Conservation (phyloP, 345 rosid genomes). For the Euphorbia peplus region DNA sequence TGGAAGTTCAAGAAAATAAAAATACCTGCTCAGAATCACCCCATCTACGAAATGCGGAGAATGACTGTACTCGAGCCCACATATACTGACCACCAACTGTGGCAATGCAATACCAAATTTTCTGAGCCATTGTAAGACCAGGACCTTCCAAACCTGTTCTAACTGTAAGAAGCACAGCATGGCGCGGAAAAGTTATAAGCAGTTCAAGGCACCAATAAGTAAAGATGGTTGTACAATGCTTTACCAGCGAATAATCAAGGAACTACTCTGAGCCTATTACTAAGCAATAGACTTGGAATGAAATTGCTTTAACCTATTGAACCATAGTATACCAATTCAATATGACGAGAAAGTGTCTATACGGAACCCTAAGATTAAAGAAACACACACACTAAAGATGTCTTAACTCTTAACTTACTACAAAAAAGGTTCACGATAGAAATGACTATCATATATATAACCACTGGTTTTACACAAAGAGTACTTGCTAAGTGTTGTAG, state of each 20-base stretch:
- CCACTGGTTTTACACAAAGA: conserved; percentile 6
- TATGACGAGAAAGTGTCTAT: not conserved
- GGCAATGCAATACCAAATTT: conserved; percentile 86
- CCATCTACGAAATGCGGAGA: conserved; percentile 98
- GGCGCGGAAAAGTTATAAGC: not conserved
- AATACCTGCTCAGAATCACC: conserved; percentile 89
- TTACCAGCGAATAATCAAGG: not conserved
- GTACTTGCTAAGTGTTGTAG: not conserved
- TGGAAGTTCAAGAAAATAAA: not conserved
- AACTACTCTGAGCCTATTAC: not conserved
- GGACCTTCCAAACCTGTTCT: conserved; percentile 97
- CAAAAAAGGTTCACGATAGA: not conserved
- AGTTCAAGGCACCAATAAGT: not conserved
- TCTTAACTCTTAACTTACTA: not conserved
- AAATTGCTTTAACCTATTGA: not conserved
- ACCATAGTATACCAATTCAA: not conserved
- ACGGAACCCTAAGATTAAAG: no score
- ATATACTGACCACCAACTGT: conserved; percentile 93
- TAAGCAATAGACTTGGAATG: not conserved
- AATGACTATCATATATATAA: not conserved
- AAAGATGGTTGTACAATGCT: not conserved
- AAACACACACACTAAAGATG: not conserved
- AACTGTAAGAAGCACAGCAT: conserved; percentile 38
- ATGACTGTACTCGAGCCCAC: conserved; percentile 84
- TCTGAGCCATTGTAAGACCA: conserved; percentile 78